phyloP scores from a whole-genome alignment of 176 grass and related monocot genomes.

The Themeda triandra region DNA sequence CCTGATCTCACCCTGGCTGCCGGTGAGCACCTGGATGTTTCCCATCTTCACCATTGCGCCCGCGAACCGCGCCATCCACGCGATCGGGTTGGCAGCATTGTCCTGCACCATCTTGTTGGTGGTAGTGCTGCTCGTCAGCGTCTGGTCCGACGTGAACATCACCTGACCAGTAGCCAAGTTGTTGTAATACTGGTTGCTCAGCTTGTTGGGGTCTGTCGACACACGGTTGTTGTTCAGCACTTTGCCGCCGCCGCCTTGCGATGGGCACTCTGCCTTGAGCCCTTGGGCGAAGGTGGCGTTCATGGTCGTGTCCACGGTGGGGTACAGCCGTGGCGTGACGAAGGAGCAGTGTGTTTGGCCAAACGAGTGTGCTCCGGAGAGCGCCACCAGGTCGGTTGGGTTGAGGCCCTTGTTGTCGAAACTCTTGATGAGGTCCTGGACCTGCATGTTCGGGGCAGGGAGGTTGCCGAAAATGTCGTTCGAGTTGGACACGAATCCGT shows the following conservation, averaged over 20 bases:
- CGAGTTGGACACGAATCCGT: conserved; percentile 28
- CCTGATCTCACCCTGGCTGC: conserved; percentile 44
- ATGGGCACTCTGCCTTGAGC: conserved; percentile 25
- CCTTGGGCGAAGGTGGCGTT: conserved; percentile 19
- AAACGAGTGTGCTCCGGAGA: conserved; percentile 53
- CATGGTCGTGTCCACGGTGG: conserved; percentile 33
- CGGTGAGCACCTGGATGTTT: conserved; percentile 35
- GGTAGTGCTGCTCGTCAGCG: background rate
- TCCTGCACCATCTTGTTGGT: conserved; percentile 21
- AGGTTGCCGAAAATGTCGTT: conserved; percentile 16
- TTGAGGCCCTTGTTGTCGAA: conserved; percentile 32
- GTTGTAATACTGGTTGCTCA: conserved; percentile 38
- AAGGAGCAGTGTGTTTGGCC: conserved; percentile 41
- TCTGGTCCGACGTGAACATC: conserved; percentile 52
- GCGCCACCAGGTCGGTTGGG: conserved; percentile 43
- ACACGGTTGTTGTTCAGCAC: conserved; percentile 19
- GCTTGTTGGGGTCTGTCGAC: conserved; percentile 9
- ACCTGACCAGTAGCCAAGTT: conserved; percentile 25
- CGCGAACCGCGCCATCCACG: conserved; percentile 35
- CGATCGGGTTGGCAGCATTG: background rate
- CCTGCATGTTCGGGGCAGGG: conserved; percentile 17
- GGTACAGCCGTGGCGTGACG: conserved; percentile 48
- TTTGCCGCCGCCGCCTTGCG: background rate
- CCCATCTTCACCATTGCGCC: conserved; percentile 55
- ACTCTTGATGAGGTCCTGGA: conserved; percentile 13